phyloP scores from a whole-genome alignment of 1,284 basidiomycete species.

The Ganoderma leucocontextum region DNA sequence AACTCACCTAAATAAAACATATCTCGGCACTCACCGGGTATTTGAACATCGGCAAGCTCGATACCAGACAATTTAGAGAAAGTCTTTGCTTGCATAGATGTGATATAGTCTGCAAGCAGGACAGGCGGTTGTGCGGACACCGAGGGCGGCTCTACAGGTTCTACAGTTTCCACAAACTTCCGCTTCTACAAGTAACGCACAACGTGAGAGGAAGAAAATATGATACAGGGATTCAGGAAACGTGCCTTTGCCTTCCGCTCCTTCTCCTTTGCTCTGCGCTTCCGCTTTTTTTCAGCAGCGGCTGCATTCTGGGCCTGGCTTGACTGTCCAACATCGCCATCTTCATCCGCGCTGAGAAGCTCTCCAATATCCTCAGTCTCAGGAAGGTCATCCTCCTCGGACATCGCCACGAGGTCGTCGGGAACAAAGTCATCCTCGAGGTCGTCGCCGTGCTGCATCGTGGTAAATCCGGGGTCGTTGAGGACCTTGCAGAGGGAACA shows the following conservation, averaged over 20 bases:
- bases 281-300: constrained; percentile 65
- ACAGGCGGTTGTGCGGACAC: constrained; percentile 63
- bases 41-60: constrained; percentile 76
- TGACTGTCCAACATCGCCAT: constrained; percentile 42
- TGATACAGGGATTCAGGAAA: constrained; percentile 26
- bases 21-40: constrained; percentile 65
- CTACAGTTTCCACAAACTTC: constrained; percentile 59
- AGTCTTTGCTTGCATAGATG: constrained; percentile 67
- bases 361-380: constrained; percentile 51
- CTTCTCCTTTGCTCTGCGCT: constrained; percentile 75
- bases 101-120: constrained; percentile 66
- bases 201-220: constrained; percentile 14
- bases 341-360: constrained; percentile 56
- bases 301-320: constrained; percentile 36
- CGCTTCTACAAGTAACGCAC: constrained; percentile 56
- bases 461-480: constrained; percentile 18
- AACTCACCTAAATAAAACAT: constrained; percentile 35
- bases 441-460: constrained; percentile 68
- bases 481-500: constrained; percentile 1
- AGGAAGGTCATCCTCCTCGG: constrained; percentile 62
- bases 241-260: constrained; percentile 69
- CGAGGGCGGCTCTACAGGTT: constrained; percentile 53
- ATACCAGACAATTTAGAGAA: constrained; percentile 71
- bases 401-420: constrained; percentile 72
- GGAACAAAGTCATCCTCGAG: constrained; percentile 82